Evolutionary conservation across 176 grass and related monocot species (phyloP).

Genomic region (Stipa capillata): DNA sequence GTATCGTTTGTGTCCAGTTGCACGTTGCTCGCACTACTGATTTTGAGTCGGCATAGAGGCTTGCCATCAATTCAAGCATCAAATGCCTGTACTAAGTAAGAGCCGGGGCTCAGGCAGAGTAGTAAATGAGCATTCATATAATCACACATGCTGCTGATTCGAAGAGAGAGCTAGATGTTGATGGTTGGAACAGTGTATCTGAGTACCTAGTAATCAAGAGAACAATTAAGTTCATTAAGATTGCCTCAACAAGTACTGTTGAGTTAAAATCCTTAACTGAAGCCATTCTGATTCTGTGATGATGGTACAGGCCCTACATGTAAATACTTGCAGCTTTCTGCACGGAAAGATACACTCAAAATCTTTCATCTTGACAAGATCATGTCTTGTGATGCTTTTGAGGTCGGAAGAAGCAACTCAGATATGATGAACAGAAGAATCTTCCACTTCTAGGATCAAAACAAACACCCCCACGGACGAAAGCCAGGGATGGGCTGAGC

Average conservation of each 20-base stretch:
- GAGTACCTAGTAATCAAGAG: background rate
- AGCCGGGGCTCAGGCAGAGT: background rate
- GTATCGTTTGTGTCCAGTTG: too few species aligned
- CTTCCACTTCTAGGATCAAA: slow-evolving; percentile 21
- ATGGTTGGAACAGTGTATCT: background rate
- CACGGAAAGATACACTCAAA: background rate
- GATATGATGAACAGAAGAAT: slow-evolving; percentile 30
- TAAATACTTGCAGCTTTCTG: background rate
- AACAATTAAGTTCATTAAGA: background rate
- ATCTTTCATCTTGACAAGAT: slow-evolving; percentile 12
- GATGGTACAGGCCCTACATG: too few species aligned
- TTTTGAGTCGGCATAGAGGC: slow-evolving; percentile 1
- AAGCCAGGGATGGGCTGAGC: background rate
- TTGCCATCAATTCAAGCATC: slow-evolving; percentile 26
- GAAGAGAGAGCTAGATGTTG: background rate
- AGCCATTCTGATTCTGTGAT: background rate
- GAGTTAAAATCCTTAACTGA: background rate
- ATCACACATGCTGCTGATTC: slow-evolving; percentile 7
- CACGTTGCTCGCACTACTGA: too few species aligned
- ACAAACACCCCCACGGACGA: slow-evolving; percentile 19
- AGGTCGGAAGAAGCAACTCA: background rate
- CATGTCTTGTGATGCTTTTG: slow-evolving; percentile 31
- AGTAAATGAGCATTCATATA: slow-evolving; percentile 19
- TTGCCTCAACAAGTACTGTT: background rate
- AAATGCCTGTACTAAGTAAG: slow-evolving; percentile 13